Conservation (phyloP, 768 basidiomycete species). For the Cyclocybe aegerita region DNA sequence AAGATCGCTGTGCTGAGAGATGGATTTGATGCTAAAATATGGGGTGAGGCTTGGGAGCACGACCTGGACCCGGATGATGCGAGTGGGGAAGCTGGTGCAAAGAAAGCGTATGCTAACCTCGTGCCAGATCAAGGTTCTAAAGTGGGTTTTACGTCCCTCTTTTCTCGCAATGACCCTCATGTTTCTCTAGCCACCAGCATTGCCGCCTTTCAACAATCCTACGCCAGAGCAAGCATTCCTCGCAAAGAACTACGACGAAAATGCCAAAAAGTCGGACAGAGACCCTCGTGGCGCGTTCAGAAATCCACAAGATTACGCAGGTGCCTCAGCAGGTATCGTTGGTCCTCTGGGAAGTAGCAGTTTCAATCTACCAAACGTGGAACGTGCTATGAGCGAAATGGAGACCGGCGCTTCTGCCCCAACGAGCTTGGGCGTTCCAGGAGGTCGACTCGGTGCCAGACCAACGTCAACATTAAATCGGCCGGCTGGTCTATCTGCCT, state of each 20-base stretch:
- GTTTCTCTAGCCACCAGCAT: conserved; percentile 49
- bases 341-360: conserved; percentile 90
- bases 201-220: conserved; percentile 78
- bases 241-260: conserved; percentile 86
- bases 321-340: conserved; percentile 73
- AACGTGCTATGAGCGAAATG: conserved; percentile 87
- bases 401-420: conserved; percentile 50
- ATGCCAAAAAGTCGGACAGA: conserved; percentile 84
- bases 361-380: conserved; percentile 84
- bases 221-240: conserved; percentile 91
- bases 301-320: conserved; percentile 62
- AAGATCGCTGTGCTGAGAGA: conserved; percentile 91
- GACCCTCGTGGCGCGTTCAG: conserved; percentile 90
- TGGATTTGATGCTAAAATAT: conserved; percentile 81
- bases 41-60: conserved; percentile 79
- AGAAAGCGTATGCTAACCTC: conserved; percentile 63
- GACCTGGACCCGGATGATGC: conserved; percentile 55
- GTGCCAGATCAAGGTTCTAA: conserved; percentile 77
- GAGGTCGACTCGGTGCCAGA: conserved; percentile 22
- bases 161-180: background rate
- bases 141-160: conserved; percentile 38
- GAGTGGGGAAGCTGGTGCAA: conserved; percentile 58
- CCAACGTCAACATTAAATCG: conserved; percentile 26
- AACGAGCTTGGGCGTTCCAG: conserved; percentile 16
- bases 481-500: conserved; percentile 38